Percentiles rank a stretch among this genome's conserved stretches.
Evolutionary conservation across 345 rosid genomes (phyloP).

Genomic region (Citrus inodora): DNA sequence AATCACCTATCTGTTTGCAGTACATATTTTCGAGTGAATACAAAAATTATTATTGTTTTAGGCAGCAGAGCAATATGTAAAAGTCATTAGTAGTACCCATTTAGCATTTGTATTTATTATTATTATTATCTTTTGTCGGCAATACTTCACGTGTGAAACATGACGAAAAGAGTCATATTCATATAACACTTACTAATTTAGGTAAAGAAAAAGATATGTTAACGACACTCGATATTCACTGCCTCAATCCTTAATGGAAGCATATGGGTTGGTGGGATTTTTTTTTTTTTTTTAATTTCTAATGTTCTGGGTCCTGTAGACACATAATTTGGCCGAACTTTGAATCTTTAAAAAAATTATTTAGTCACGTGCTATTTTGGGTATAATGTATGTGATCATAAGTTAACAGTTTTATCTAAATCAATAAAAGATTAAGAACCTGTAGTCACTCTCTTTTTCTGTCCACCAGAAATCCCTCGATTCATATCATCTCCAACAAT

Average conservation of each 20-base stretch:
- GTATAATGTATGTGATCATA: too few species aligned
- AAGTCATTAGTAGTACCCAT: too few species aligned
- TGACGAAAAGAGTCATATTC: too few species aligned
- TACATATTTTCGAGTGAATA: too few species aligned
- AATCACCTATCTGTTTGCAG: not conserved
- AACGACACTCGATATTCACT: too few species aligned
- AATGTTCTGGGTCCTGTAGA: not conserved
- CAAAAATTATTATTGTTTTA: too few species aligned
- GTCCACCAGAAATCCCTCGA: conserved; percentile 90
- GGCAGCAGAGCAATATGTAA: too few species aligned
- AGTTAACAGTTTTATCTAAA: not conserved
- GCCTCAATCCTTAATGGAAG: not conserved
- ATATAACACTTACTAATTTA: too few species aligned
- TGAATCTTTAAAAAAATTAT: not conserved
- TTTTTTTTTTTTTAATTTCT: not conserved
- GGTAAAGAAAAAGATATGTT: too few species aligned
- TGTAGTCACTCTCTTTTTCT: conserved; percentile 86
- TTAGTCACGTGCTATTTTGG: too few species aligned
- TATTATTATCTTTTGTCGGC: rapidly evolving
- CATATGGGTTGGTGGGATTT: conserved; percentile 8
- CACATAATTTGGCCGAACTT: not conserved
- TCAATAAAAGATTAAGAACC: conserved; percentile 28
- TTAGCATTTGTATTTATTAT: too few species aligned
- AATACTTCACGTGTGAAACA: too few species aligned
- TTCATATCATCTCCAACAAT: conserved; percentile 80